phyloP scores from a whole-genome alignment of 148 eudicot genomes.

The Arbutus unedo region DNA sequence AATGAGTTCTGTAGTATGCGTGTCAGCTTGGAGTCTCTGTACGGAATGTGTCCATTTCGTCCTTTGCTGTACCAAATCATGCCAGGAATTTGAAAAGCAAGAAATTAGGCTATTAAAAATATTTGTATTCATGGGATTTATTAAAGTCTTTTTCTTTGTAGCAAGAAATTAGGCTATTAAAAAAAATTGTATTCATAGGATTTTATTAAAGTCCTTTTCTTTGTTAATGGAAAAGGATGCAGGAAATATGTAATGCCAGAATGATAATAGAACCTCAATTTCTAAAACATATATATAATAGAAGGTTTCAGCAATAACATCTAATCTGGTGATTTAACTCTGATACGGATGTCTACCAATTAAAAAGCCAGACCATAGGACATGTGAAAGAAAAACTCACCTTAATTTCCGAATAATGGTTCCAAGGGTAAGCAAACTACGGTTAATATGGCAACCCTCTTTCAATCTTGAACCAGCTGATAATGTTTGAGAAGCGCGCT shows the following conservation, averaged over 20 bases:
- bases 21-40: constrained; percentile 94
- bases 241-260: neutral
- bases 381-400: constrained; percentile 27
- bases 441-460: constrained; percentile 92
- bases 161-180: neutral
- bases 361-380: neutral
- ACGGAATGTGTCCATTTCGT: constrained; percentile 73
- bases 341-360: neutral
- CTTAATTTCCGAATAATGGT: constrained; percentile 88
- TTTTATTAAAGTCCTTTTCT: neutral
- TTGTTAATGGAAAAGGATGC: neutral
- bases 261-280: neutral
- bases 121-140: too few relatives aligned
- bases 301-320: neutral
- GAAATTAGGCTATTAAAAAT: neutral
- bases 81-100: neutral
- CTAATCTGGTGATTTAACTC: constrained; percentile 1
- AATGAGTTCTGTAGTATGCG: constrained; percentile 94
- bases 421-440: constrained; percentile 83
- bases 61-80: constrained; percentile 59
- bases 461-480: constrained; percentile 77
- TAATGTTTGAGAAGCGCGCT: constrained; percentile 86
- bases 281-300: neutral
- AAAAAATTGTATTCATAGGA: too few relatives aligned
- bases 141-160: neutral